Percentiles rank a stretch among this genome's conserved stretches.
Conservation (phyloP, 345 rosid genomes). For the Excoecaria agallocha region DNA sequence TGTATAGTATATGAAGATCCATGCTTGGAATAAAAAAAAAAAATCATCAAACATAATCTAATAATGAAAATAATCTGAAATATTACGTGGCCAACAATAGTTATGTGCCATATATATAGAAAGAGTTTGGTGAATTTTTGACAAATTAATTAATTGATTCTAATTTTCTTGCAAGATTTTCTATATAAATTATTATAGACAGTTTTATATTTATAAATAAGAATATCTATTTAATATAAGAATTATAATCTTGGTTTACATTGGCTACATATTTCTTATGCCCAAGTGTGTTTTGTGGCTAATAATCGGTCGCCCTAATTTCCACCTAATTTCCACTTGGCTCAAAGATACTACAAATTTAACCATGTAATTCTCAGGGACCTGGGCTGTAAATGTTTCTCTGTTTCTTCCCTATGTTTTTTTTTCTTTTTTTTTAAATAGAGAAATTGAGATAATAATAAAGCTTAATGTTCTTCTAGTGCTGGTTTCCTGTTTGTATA, state of each 20-base stretch:
- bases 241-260: not conserved
- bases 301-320: not conserved
- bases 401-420: not conserved
- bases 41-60: no score
- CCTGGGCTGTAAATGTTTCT: not conserved
- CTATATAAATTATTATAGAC: no score
- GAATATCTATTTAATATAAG: no score
- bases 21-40: no score
- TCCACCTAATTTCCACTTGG: not conserved
- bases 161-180: no score
- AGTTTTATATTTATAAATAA: no score
- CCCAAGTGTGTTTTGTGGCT: not conserved
- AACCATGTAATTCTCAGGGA: not conserved
- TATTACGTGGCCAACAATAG: no score
- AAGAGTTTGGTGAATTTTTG: no score
- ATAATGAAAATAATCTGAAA: no score
- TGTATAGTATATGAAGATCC: no score
- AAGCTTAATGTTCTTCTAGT: not conserved
- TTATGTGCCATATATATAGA: no score
- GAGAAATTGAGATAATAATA: not conserved
- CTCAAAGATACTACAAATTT: not conserved
- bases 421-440: not conserved
- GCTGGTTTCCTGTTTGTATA: not conserved
- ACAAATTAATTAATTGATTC: no score
- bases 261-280: not conserved